Evolutionary conservation across 164 flowering plant species (phyloP).

Genomic region (Cinnamomum chago): DNA sequence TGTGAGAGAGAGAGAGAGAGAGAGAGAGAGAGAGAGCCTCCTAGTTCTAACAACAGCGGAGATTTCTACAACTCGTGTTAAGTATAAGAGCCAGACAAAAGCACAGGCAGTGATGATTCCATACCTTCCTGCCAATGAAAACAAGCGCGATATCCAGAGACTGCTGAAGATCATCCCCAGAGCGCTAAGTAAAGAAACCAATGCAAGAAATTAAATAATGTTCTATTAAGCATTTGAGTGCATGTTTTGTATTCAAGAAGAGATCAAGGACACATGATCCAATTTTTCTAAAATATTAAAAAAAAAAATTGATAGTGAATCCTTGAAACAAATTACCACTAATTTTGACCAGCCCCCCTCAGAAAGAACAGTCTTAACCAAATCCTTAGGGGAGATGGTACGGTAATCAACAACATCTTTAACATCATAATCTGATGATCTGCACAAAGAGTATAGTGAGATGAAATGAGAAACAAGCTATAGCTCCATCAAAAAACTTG

Average conservation of each 20-base stretch:
- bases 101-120: background rate
- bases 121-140: constrained; percentile 77
- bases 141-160: constrained; percentile 65
- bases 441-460: constrained; percentile 7
- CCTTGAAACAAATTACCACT: constrained; percentile 44
- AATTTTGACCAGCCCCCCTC: constrained; percentile 75
- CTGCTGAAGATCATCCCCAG: constrained; percentile 30
- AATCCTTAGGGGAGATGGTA: constrained; percentile 57
- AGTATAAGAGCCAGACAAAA: background rate
- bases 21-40: background rate
- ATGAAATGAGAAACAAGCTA: constrained; percentile 2
- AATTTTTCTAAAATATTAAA: background rate
- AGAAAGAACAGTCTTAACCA: constrained; percentile 57
- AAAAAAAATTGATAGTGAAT: too few species aligned
- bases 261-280: background rate
- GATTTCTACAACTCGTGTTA: background rate
- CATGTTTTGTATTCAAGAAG: background rate
- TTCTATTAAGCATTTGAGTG: background rate
- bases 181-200: constrained; percentile 43
- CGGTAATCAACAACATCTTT: constrained; percentile 56
- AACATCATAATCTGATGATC: constrained; percentile 20
- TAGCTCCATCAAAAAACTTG: background rate
- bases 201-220: background rate
- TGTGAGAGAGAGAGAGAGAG: background rate
- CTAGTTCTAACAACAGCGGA: background rate